Conservation (phyloP, 352 stramenopile genomes). For the Saprolegnia parasitica region DNA sequence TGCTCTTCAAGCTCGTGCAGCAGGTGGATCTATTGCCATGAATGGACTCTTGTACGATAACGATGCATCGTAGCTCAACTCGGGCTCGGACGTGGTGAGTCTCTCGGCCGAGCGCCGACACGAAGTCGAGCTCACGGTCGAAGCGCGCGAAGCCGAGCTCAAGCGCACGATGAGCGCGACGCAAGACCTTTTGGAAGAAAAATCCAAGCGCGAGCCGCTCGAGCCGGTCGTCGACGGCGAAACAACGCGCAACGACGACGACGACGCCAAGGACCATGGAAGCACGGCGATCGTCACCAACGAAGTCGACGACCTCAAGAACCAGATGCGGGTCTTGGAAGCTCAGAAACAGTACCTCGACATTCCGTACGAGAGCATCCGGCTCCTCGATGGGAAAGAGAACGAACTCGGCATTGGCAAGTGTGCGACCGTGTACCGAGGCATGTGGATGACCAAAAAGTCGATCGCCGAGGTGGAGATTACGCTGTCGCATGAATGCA, state of each 20-base stretch:
- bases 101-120: constrained; percentile 78
- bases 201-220: constrained; percentile 32
- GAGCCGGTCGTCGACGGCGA: background rate
- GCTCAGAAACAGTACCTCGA: constrained; percentile 84
- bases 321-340: constrained; percentile 77
- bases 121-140: constrained; percentile 80
- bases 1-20: constrained; percentile 74
- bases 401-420: constrained; percentile 85
- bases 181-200: constrained; percentile 73
- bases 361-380: constrained; percentile 84
- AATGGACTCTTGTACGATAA: too few species aligned
- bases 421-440: constrained; percentile 80
- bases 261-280: background rate
- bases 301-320: constrained; percentile 64
- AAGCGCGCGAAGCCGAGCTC: constrained; percentile 76
- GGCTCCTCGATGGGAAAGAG: constrained; percentile 79
- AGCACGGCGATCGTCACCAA: constrained; percentile 30
- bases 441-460: constrained; percentile 82
- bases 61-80: constrained; percentile 57
- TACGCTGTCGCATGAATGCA: background rate
- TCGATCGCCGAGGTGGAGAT: constrained; percentile 59
- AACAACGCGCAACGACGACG: background rate
- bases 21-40: too few species aligned
- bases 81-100: constrained; percentile 71
- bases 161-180: constrained; percentile 80